Conservation (phyloP, 805 yeast genomes). For the Candida germanica region DNA sequence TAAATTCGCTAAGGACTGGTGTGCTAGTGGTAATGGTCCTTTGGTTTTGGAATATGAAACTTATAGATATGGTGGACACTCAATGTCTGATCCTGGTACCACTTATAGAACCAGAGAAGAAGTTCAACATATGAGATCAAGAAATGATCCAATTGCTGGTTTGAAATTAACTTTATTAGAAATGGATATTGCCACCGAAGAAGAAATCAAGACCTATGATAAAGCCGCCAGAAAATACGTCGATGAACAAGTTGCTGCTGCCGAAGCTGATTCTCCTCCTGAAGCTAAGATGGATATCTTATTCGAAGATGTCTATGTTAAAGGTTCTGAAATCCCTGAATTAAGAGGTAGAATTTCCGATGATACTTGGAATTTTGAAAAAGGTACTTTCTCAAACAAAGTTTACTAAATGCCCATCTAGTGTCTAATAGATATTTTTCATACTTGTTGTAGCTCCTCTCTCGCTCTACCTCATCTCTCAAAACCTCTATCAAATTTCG, state of each 20-base stretch:
- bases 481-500: not conserved
- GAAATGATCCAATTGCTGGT: conserved; percentile 97
- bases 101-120: conserved; percentile 99
- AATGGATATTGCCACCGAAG: conserved; percentile 84
- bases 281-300: conserved; percentile 92
- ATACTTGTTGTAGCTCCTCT: not conserved
- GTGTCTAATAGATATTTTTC: too few species aligned
- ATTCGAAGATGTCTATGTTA: conserved; percentile 95
- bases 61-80: conserved; percentile 99
- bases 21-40: conserved; percentile 91
- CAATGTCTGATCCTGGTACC: conserved; percentile 99
- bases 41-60: conserved; percentile 95
- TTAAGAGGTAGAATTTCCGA: conserved; percentile 96
- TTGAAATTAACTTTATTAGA: conserved; percentile 84
- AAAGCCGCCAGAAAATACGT: conserved; percentile 95
- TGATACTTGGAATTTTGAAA: conserved; percentile 84
- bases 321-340: conserved; percentile 88
- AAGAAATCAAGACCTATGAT: conserved; percentile 90
- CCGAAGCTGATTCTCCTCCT: conserved; percentile 92
- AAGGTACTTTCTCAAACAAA: conserved; percentile 44
- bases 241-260: conserved; percentile 89
- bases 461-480: not conserved
- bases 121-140: conserved; percentile 98
- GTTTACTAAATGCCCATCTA: conserved; percentile 36
- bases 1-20: conserved; percentile 96